Base-by-base conservation (phyloP, 2,329 filamentous ascomycete species). In the Ceratocystis cubensis region DNA sequence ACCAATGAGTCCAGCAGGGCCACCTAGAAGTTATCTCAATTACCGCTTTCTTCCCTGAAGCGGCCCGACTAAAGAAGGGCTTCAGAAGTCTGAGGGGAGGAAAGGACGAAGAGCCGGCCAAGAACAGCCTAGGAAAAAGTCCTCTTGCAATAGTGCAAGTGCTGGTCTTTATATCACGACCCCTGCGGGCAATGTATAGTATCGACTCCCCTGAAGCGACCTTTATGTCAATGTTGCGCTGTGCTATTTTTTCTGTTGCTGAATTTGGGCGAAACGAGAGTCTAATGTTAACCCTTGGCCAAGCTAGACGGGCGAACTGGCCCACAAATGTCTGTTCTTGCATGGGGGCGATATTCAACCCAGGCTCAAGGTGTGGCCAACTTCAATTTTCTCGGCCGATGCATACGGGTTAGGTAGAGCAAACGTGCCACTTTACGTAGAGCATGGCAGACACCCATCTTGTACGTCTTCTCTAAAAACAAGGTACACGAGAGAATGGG, bases 41-140 rank as follows among this genome's bases (percentile, higher is more conserved):
- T 20, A 37, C 56, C 25, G 56, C 56, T n/a, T 59, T 59, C 56
- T 13, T 59, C 56, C 56, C 56, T 59, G 28, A 59, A 59, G 56
- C 56, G 56, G 56, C 28, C 56, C 56, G 56, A 59, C 56, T 59
- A 22, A 59, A 15, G 37, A 41, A 41, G 37, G 56, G 13, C 25
- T 33, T 37, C 33, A n/a, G 17, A n/a, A 30, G 8, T 59, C 37
- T 41, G 13, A 41, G 37, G 37, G 10, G 56, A 7, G 28, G 1
- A 30, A 37, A 33, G 15, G 56, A 15, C 22, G 1, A 20, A 20
- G 13, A 28, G 13, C 10, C 15, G 7, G 56, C 56, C 20, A 59
- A 59, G 56, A 37, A 22, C 8, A 10, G 2, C 5, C 17, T 2
- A 13, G n/a, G 48, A 25, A 53, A 13, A 25, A 15, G 20, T 15